Conservation (phyloP, 1,139 yeast genomes). For the Zhuliangozyma parablackwelliae region DNA sequence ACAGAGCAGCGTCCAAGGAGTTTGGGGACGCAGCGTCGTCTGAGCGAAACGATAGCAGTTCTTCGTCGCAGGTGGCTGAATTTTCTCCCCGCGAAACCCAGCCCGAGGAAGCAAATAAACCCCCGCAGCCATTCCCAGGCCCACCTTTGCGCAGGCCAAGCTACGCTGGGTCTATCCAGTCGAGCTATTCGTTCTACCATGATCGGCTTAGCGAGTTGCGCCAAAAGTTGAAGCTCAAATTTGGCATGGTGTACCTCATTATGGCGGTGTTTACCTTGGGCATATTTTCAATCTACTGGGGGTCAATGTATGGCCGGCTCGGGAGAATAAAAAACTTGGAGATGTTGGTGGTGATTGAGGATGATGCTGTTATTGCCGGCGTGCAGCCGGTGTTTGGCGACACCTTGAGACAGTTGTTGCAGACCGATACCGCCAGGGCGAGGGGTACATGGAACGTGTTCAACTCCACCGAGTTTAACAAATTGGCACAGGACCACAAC, state of each 20-base stretch:
- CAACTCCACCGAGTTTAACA: slow-evolving; percentile 23
- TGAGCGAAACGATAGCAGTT: not conserved
- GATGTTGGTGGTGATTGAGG: slow-evolving; percentile 41
- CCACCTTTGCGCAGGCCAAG: not conserved
- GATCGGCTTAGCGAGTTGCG: slow-evolving; percentile 12
- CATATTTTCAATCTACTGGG: slow-evolving; percentile 42
- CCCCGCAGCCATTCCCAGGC: not conserved
- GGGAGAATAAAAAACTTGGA: slow-evolving; percentile 27
- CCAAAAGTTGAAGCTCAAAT: slow-evolving; percentile 13
- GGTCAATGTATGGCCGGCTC: slow-evolving; percentile 30
- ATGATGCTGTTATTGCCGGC: slow-evolving; percentile 23
- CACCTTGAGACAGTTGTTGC: slow-evolving; percentile 11
- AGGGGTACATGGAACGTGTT: slow-evolving; percentile 42
- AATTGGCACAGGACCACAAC: slow-evolving; percentile 23
- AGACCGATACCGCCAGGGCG: slow-evolving; percentile 14
- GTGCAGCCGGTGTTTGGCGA: slow-evolving; percentile 31
- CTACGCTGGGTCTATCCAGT: slow-evolving; percentile 8
- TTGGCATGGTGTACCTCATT: slow-evolving; percentile 14
- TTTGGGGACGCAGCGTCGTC: not conserved
- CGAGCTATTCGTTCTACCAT: slow-evolving; percentile 9
- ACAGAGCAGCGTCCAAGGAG: not conserved
- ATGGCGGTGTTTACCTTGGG: slow-evolving; percentile 28
- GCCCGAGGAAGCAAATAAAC: not conserved
- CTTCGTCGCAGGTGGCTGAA: not conserved
- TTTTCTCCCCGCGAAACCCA: not conserved